A percentile compares a stretch with the other conserved stretches of the same genome.
phyloP scores from a whole-genome alignment of 306 rosid species.

The Luffa acutangula region DNA sequence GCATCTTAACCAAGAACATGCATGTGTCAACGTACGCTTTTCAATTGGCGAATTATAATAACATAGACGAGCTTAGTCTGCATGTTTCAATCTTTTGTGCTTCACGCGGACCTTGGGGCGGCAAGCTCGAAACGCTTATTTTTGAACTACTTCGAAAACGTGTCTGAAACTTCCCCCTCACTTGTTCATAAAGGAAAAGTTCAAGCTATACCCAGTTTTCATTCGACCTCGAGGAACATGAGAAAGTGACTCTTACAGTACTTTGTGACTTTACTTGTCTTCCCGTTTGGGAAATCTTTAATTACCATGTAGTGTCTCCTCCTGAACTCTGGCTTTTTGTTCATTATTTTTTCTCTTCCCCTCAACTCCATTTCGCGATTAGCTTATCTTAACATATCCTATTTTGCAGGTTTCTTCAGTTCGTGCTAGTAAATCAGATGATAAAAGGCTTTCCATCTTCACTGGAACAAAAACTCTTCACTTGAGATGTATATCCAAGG shows the following conservation, averaged over 20 bases:
- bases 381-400: conserved; percentile 22
- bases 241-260: not conserved
- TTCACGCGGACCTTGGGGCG: not conserved
- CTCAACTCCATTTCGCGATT: conserved; percentile 11
- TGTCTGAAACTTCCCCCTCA: not conserved
- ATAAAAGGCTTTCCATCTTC: conserved; percentile 82
- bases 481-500: conserved; percentile 66
- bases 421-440: conserved; percentile 96
- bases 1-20: conserved; percentile 6
- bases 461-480: conserved; percentile 97
- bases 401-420: conserved; percentile 81
- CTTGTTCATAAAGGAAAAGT: not conserved
- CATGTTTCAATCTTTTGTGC: not conserved
- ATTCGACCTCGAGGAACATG: not conserved
- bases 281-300: not conserved
- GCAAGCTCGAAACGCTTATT: not conserved
- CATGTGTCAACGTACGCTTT: not conserved
- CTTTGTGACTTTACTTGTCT: not conserved
- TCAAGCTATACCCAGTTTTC: not conserved
- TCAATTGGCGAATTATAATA: not conserved
- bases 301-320: not conserved
- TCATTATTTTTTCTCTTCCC: not conserved
- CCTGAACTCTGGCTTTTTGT: not conserved
- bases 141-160: not conserved
- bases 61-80: not conserved